Conservation (phyloP, 352 stramenopile genomes). For the Phytopythium sindhum region DNA sequence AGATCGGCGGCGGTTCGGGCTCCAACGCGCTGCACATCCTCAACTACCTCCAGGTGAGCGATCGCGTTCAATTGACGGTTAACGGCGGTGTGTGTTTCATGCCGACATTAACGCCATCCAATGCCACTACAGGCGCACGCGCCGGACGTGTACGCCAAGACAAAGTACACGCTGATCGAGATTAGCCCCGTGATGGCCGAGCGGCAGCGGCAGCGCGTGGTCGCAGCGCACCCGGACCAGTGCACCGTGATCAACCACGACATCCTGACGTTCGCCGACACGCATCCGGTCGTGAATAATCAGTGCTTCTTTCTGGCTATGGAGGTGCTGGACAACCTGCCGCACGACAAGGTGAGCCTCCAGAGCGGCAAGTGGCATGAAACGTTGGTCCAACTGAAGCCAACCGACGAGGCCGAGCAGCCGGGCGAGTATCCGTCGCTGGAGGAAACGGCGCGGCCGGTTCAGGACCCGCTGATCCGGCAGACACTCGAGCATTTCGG, state of each 20-base stretch:
- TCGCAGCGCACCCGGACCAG: slow-evolving; percentile 48
- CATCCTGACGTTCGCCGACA: slow-evolving; percentile 70
- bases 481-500: slow-evolving; percentile 72
- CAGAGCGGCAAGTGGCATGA: slow-evolving; percentile 77
- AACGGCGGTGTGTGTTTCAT: neutral
- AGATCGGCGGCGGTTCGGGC: slow-evolving; percentile 86
- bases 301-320: slow-evolving; percentile 83
- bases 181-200: slow-evolving; percentile 87
- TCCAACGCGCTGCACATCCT: slow-evolving; percentile 90
- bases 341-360: slow-evolving; percentile 88
- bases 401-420: neutral
- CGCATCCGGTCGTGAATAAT: slow-evolving; percentile 41
- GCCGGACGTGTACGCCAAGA: slow-evolving; percentile 73
- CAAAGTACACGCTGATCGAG: slow-evolving; percentile 88
- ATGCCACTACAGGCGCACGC: slow-evolving; percentile 18
- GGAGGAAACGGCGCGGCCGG: slow-evolving; percentile 41
- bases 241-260: slow-evolving; percentile 79
- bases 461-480: slow-evolving; percentile 69
- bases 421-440: slow-evolving; percentile 17
- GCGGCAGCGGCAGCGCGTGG: slow-evolving; percentile 64
- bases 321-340: slow-evolving; percentile 90
- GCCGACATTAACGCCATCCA: neutral
- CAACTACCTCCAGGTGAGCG: slow-evolving; percentile 63
- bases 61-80: neutral
- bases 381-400: slow-evolving; percentile 44